These are phyloP conservation scores for Colletotrichum sp. DNA, from an alignment of 2,329 filamentous ascomycete species.

Conservation along the genomic window DNA sequence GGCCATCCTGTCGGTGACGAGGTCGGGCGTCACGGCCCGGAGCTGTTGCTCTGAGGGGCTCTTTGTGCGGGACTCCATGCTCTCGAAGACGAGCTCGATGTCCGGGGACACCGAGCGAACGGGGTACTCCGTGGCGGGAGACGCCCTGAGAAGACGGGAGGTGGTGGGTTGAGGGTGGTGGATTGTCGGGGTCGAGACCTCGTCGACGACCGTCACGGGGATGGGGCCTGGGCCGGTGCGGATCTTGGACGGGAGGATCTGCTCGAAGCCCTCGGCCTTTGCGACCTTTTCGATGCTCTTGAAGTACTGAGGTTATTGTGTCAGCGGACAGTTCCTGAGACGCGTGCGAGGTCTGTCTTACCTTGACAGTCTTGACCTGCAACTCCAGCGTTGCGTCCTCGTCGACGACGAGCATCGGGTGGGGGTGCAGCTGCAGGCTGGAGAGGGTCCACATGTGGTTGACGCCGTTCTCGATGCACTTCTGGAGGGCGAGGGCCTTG, in stretches of 20 bases:
- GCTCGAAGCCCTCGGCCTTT: slow-evolving; percentile 59
- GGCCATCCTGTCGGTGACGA: slow-evolving; percentile 62
- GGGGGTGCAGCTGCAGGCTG: slow-evolving; percentile 78
- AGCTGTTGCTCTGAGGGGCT: slow-evolving; percentile 45
- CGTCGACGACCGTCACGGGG: slow-evolving; percentile 45
- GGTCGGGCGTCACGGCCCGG: slow-evolving; percentile 55
- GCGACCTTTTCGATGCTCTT: slow-evolving; percentile 74
- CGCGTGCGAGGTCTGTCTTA: slow-evolving; percentile 27
- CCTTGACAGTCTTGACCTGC: slow-evolving; percentile 75
- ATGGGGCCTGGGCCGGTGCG: slow-evolving; percentile 53
- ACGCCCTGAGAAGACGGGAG: slow-evolving; percentile 57
- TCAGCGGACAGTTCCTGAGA: too few relatives aligned
- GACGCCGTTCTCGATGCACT: slow-evolving; percentile 80
- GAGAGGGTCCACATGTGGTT: slow-evolving; percentile 94
- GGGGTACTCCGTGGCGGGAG: slow-evolving; percentile 60
- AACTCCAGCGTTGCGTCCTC: slow-evolving; percentile 78
- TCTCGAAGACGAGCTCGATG: slow-evolving; percentile 17
- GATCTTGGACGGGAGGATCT: slow-evolving; percentile 61
- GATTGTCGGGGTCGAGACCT: slow-evolving; percentile 50
- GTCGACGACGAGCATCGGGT: slow-evolving; percentile 83
- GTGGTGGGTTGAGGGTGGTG: slow-evolving; percentile 60
- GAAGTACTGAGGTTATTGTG: slow-evolving; percentile 58
- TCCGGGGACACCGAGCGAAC: slow-evolving; percentile 44
- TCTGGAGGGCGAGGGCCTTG: slow-evolving; percentile 80
- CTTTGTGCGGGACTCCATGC: slow-evolving; percentile 17